A percentile compares a stretch with the other conserved stretches of the same genome.
phyloP scores from a whole-genome alignment of 805 yeast genomes.

The Zygosaccharomyces bailii region DNA sequence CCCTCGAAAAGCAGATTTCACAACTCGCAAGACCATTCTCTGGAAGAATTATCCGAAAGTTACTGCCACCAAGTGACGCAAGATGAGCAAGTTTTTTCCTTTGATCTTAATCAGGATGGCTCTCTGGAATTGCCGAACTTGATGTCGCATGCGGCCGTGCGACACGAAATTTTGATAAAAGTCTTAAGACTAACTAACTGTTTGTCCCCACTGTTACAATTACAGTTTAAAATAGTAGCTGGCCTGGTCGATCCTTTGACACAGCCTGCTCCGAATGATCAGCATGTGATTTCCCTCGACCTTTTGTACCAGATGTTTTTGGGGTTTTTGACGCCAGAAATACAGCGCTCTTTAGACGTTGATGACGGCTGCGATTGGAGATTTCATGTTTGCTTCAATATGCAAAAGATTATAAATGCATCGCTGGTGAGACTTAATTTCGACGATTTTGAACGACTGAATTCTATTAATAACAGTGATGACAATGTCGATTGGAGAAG shows the following conservation, averaged over 20 bases:
- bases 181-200: conserved; percentile 18
- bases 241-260: conserved; percentile 59
- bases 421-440: conserved; percentile 27
- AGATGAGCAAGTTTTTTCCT: conserved; percentile 21
- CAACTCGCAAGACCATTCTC: conserved; percentile 1
- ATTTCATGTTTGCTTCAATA: conserved; percentile 28
- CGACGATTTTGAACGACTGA: conserved; percentile 25
- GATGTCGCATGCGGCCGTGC: conserved; percentile 21
- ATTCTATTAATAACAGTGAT: conserved; percentile 22
- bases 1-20: background rate
- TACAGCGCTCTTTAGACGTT: conserved; percentile 10
- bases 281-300: conserved; percentile 52
- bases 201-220: conserved; percentile 21
- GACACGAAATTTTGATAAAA: conserved; percentile 26
- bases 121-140: conserved; percentile 23
- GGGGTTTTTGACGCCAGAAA: conserved; percentile 37
- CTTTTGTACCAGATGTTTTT: conserved; percentile 50
- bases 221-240: conserved; percentile 34
- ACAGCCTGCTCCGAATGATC: conserved; percentile 62
- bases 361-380: conserved; percentile 25
- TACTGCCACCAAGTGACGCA: conserved; percentile 12
- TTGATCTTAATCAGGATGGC: conserved; percentile 24
- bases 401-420: conserved; percentile 28
- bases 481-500: conserved; percentile 27
- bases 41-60: background rate